These are phyloP conservation scores for Solanum virginianum DNA, from an alignment of 257 asterid species.

Conservation along the genomic window DNA sequence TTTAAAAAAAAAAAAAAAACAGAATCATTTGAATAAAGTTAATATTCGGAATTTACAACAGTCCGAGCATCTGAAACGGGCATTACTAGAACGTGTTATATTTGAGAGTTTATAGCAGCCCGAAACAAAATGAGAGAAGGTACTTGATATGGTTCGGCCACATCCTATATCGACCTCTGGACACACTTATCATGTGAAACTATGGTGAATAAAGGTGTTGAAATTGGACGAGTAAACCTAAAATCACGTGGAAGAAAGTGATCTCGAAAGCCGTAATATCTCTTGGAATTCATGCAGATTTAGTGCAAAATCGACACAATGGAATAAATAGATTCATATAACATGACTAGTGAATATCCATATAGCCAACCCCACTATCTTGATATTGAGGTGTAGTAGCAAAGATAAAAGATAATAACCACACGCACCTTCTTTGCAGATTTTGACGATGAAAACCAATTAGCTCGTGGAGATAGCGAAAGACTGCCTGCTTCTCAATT, in stretches of 20 bases:
- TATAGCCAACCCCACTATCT: neutral
- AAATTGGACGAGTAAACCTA: neutral
- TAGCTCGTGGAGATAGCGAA: slow-evolving; percentile 56
- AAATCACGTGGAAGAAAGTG: neutral
- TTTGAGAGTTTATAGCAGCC: neutral
- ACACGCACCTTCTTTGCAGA: slow-evolving; percentile 77
- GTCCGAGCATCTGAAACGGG: neutral
- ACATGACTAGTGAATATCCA: neutral
- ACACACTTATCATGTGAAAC: neutral
- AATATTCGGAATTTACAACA: neutral
- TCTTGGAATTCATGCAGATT: neutral
- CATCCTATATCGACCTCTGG: neutral
- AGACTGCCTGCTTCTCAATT: slow-evolving; percentile 33
- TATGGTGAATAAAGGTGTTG: neutral
- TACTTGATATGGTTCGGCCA: neutral
- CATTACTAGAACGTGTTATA: neutral
- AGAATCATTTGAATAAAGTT: too few relatives aligned
- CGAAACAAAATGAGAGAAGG: neutral
- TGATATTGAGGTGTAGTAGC: neutral
- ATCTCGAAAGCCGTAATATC: neutral
- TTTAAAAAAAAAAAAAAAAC: too few relatives aligned
- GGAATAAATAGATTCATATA: neutral
- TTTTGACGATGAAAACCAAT: slow-evolving; percentile 86
- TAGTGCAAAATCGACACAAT: neutral
- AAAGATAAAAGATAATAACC: neutral